A percentile compares a stretch with the other conserved stretches of the same genome.
phyloP scores from a whole-genome alignment of 257 asterid species.

The Solanum medicagineum region DNA sequence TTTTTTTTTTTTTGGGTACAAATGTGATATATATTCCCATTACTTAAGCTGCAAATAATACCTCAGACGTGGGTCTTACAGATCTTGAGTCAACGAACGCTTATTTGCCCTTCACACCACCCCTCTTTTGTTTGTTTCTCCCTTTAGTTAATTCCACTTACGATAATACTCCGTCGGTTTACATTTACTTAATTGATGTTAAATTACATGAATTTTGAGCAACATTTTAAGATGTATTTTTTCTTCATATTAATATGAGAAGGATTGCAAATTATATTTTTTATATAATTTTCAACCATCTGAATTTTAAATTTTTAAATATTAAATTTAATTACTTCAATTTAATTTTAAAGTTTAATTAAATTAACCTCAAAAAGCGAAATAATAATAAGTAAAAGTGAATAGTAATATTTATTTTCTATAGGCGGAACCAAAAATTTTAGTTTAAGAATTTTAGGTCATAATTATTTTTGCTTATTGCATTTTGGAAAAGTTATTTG shows the following conservation, averaged over 20 bases:
- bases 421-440: accelerated
- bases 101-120: conserved; percentile 27
- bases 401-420: background rate
- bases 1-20: background rate
- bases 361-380: too few relatives aligned
- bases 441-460: background rate
- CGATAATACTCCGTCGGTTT: too few relatives aligned
- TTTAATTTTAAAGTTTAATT: too few relatives aligned
- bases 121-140: background rate
- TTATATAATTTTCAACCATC: too few relatives aligned
- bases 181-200: too few relatives aligned
- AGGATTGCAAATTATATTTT: too few relatives aligned
- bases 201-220: too few relatives aligned
- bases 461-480: background rate
- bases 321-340: too few relatives aligned
- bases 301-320: too few relatives aligned
- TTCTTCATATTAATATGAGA: too few relatives aligned
- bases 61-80: conserved; percentile 40
- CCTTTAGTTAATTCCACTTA: background rate
- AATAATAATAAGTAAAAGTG: too few relatives aligned
- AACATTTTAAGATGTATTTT: too few relatives aligned
- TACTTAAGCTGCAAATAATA: conserved; percentile 22
- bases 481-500: background rate
- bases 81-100: conserved; percentile 31
- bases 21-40: background rate